Evolutionary conservation across 2,329 filamentous ascomycete genomes (phyloP).

Genomic region (Colletotrichum brevisporum): DNA sequence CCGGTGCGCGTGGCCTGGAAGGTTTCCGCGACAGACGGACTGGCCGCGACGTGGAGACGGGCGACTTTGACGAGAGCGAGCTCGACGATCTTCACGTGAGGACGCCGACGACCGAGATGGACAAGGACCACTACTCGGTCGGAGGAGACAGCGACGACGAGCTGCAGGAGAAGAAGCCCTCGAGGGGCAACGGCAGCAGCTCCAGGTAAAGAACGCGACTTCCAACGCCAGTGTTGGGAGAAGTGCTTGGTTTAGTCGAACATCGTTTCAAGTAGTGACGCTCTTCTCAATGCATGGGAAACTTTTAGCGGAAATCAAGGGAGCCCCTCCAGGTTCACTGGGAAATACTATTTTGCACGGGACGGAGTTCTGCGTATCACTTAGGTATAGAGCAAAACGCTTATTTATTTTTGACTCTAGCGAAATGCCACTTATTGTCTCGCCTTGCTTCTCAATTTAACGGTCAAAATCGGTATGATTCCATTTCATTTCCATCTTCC

Average conservation of each 20-base stretch:
- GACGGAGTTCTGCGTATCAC: conserved; percentile 28
- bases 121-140: conserved; percentile 67
- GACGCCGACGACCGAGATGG: conserved; percentile 59
- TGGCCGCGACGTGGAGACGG: conserved; percentile 71
- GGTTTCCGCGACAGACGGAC: conserved; percentile 62
- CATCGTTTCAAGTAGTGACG: conserved; percentile 6
- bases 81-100: conserved; percentile 71
- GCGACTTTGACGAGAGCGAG: conserved; percentile 76
- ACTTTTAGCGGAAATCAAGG: conserved; percentile 18
- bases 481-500: not conserved
- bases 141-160: conserved; percentile 71
- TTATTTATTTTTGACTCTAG: not conserved
- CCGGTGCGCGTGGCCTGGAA: conserved; percentile 54
- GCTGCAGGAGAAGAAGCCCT: conserved; percentile 46
- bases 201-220: conserved; percentile 23
- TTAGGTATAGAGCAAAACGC: conserved; percentile 23
- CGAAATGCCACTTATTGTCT: conserved; percentile 4
- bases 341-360: conserved; percentile 15
- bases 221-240: not conserved
- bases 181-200: conserved; percentile 37
- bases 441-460: not conserved
- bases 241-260: conserved; percentile 6
- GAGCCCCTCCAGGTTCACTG: not conserved
- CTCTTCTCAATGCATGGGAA: conserved; percentile 33
- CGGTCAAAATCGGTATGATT: not conserved